Base-by-base conservation (phyloP, 148 eudicot species). In the Dysphania ambrosioides region DNA sequence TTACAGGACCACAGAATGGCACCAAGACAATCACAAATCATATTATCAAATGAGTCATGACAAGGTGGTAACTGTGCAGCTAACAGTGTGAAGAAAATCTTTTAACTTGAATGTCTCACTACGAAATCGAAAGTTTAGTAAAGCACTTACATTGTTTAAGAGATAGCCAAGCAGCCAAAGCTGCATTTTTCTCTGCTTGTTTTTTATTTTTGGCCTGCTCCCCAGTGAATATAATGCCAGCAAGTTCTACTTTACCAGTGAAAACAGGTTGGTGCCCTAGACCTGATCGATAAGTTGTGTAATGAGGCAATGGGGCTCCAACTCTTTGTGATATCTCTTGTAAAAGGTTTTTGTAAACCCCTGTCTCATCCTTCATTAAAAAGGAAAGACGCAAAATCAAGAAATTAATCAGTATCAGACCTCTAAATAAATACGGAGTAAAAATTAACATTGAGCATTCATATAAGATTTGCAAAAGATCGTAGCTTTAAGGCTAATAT, bases 241-340 rank as follows among this genome's bases (percentile, higher is more conserved):
- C 90, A 32, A 90, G 81, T 80, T 88, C 90, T 16, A 90, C 96
- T 55, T 82, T 87, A 21, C 96, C 92, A 19, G 96, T 90, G 77
- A 88, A 90, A 40, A 88, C 84, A 6, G 92, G 92, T 55, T 80
- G 90, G 80, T 85, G 92, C 6, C 90, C 96, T 51, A 87, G 79
- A 60, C 96, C 92, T 31, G 92, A 88, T 65, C 96, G 79, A 75
- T 73, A 90, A 72, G 92, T 88, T 62, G 82, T 79, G 80, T 90
- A 90, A 27, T 80, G 83, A 0, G 92, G 96, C 81, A 90, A 84
- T 51, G 92, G 89, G 59, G 92, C 85, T 74, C 90, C 96, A 21
- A 90, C 96, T 84, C 96, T 81, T 80, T 90, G 96, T n/a, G 92
- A 76, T 78, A 90, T 83, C 83, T 87, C 96, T 77, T 90, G 96